Conservation (phyloP, 192 early-diverging fungal species). For the Coemansia pectinata region DNA sequence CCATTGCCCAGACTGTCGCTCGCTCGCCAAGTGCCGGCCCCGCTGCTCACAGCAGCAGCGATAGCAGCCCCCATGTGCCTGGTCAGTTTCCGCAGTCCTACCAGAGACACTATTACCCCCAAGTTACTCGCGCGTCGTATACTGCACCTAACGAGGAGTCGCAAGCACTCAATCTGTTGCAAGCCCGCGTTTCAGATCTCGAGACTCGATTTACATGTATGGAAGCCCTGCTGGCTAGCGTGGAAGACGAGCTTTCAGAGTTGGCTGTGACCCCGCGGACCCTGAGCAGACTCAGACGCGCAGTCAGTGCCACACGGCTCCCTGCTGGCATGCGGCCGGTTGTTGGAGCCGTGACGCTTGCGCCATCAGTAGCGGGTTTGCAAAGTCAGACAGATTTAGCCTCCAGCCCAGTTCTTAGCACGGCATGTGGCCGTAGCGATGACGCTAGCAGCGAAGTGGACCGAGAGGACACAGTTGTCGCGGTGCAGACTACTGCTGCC, state of each 20-base stretch:
- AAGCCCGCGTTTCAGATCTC: slow-evolving; percentile 31
- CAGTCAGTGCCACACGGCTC: not conserved
- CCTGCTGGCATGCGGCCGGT: slow-evolving; percentile 18
- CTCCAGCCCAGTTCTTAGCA: not conserved
- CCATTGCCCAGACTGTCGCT: slow-evolving; percentile 5
- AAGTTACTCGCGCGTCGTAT: not conserved
- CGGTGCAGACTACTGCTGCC: slow-evolving; percentile 9
- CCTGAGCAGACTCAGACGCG: slow-evolving; percentile 19
- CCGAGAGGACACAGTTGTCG: slow-evolving; percentile 5
- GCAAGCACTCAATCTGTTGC: slow-evolving; percentile 9
- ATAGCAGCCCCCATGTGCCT: not conserved
- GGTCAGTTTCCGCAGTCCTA: not conserved
- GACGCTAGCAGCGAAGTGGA: not conserved
- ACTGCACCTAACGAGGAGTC: not conserved
- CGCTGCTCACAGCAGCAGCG: not conserved
- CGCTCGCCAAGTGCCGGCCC: not conserved
- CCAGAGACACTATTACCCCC: slow-evolving; percentile 22
- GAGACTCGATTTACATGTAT: slow-evolving; percentile 41
- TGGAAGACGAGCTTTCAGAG: slow-evolving; percentile 35
- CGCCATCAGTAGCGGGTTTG: not conserved
- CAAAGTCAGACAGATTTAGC: slow-evolving; percentile 1
- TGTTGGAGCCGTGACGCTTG: slow-evolving; percentile 5
- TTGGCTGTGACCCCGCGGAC: slow-evolving; percentile 7
- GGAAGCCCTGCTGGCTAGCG: slow-evolving; percentile 35
- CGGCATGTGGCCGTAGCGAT: not conserved